phyloP scores from a whole-genome alignment of 2,329 filamentous ascomycete species.

The Rhinocladiella mackenziei region DNA sequence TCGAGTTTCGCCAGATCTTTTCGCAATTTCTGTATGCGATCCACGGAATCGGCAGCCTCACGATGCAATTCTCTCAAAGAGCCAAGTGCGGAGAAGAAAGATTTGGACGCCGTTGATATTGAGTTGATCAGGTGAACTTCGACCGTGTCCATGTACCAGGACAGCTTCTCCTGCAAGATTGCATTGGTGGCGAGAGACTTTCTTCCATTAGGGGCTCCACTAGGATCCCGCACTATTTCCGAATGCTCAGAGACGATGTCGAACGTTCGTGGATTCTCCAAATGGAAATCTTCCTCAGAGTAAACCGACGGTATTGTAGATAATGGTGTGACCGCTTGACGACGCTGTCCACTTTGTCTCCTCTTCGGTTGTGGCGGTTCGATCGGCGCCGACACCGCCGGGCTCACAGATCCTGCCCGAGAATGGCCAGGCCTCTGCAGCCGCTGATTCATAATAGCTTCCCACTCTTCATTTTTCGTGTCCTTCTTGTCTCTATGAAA shows the following conservation, averaged over 20 bases:
- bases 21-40: constrained; percentile 75
- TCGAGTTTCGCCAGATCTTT: constrained; percentile 78
- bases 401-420: constrained; percentile 41
- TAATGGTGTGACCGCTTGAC: constrained; percentile 74
- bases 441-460: constrained; percentile 45
- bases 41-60: constrained; percentile 86
- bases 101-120: constrained; percentile 91
- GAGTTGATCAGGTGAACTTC: constrained; percentile 95
- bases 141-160: constrained; percentile 99
- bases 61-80: constrained; percentile 86
- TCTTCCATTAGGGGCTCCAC: constrained; percentile 56
- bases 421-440: constrained; percentile 40
- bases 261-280: constrained; percentile 94
- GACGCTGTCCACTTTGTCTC: constrained; percentile 52
- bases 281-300: constrained; percentile 89
- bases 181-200: constrained; percentile 94
- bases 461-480: constrained; percentile 43
- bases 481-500: constrained; percentile 44
- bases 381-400: constrained; percentile 44
- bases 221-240: constrained; percentile 74
- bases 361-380: constrained; percentile 47
- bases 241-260: constrained; percentile 95
- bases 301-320: constrained; percentile 92
- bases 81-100: constrained; percentile 91
- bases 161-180: constrained; percentile 94